Conservation (phyloP, 2,329 filamentous ascomycete species). For the Stromatinia cepivora region DNA sequence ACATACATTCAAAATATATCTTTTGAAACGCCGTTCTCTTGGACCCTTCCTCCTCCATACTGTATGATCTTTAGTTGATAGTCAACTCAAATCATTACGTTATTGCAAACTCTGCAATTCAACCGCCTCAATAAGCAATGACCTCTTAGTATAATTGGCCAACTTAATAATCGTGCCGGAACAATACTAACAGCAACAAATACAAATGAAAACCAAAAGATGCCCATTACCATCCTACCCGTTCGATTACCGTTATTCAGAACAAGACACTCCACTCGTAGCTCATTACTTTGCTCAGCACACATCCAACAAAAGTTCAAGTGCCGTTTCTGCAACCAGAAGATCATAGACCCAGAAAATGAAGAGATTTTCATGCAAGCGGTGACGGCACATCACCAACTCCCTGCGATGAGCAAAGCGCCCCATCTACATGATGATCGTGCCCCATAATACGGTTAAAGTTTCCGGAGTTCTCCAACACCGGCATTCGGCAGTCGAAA, state of each 20-base stretch:
- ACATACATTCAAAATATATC: background rate
- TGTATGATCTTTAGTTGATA: background rate
- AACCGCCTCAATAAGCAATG: background rate
- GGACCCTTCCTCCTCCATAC: too few relatives aligned
- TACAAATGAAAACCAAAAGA: background rate
- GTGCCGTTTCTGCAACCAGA: background rate
- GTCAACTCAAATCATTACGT: background rate
- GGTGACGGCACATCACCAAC: background rate
- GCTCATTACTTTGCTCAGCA: background rate
- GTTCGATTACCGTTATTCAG: background rate
- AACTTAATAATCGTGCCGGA: background rate
- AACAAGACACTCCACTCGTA: background rate
- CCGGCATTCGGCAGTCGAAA: background rate
- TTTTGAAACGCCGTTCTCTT: background rate
- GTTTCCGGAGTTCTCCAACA: slow-evolving; percentile 6
- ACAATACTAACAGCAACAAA: background rate
- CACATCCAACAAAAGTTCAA: background rate
- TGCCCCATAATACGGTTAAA: slow-evolving; percentile 6
- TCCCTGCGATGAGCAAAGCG: background rate
- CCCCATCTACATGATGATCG: background rate
- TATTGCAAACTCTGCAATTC: background rate
- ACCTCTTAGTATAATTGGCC: background rate
- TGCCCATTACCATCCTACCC: background rate
- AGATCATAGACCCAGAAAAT: background rate
- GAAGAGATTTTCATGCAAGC: slow-evolving; percentile 6